Base-by-base conservation (phyloP, 805 yeast genomes). In the Saccharomycopsis oosterbeekiorum region DNA sequence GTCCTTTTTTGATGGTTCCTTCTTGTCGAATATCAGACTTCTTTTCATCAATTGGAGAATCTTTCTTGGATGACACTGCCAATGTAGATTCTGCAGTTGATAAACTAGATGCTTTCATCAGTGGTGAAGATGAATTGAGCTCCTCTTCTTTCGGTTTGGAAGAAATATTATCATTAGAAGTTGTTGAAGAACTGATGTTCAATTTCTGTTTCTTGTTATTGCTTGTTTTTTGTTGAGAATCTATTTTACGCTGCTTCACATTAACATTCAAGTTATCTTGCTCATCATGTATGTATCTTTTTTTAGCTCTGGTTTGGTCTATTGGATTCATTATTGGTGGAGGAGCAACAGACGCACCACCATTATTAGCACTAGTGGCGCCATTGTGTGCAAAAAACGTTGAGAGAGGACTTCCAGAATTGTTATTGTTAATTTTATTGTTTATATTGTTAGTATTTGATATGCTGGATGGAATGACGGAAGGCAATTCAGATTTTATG, bases 1-100 rank as follows among this genome's bases (percentile, higher is more conserved):
- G 83, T 81, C 67, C 80, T 77, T 59, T 72, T 68, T 43, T 69
- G 64, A 62, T 2, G 11, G 34, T 70, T 68, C 53, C 68, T 69
- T 61, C 63, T 67, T 14, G 67, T 5, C 29, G 42, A 34, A 54
- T 14, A 11, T 47, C 21, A 8, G 53, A 12, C 4, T 24, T 24
- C 26, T 21, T 21, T 6, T 10, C 26, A 21, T 47, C 10, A 12
- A 1, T 26, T 26, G 34, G n/a, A 4, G 24, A 47, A 9, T 47
- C n/a, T 6, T 24, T 24, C n/a, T 24, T 26, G 19, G 53, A 21
- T 9, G 17, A n/a, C n/a, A n/a, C 41, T 5, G 41, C 15, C 4
- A 14, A 37, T 37, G 41, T 37, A 10, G 41, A 37, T 37, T 37
- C 15, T 12, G 9, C 4, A 37, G 41, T 10, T 11, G 41, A 5